A percentile compares a stretch with the other conserved stretches of the same genome.
These are phyloP conservation scores for Stereum hirsutum DNA, from an alignment of 1,284 basidiomycete genomes.

Conservation along the genomic window DNA sequence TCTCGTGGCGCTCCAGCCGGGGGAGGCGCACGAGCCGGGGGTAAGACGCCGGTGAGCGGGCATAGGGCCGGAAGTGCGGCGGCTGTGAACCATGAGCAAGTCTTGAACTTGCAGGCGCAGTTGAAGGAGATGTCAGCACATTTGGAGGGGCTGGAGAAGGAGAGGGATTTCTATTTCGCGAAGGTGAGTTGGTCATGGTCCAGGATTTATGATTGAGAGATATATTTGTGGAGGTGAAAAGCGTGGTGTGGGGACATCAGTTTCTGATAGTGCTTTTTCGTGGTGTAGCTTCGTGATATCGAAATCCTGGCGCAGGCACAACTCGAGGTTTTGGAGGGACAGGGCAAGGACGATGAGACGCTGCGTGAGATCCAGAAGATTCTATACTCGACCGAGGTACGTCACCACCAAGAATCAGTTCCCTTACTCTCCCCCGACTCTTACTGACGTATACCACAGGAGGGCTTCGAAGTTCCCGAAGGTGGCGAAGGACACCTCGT, in stretches of 20 bases:
- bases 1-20: constrained; percentile 26
- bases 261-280: too few relatives aligned
- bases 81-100: constrained; percentile 41
- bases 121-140: constrained; percentile 78
- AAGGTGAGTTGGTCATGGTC: constrained; percentile 55
- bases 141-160: constrained; percentile 87
- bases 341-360: constrained; percentile 57
- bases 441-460: constrained; percentile 18
- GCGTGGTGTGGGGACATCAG: too few relatives aligned
- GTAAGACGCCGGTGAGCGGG: constrained; percentile 61
- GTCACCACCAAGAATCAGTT: constrained; percentile 12
- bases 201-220: too few relatives aligned
- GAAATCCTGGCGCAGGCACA: constrained; percentile 87
- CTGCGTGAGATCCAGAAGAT: constrained; percentile 88
- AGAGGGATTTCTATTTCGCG: constrained; percentile 97
- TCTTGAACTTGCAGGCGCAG: constrained; percentile 65
- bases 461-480: constrained; percentile 70
- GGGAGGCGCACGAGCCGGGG: constrained; percentile 39
- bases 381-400: constrained; percentile 89
- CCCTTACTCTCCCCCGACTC: background rate
- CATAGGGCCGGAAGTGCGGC: constrained; percentile 50
- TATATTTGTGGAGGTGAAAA: too few relatives aligned
- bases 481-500: constrained; percentile 22
- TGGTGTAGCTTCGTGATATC: constrained; percentile 78
- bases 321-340: constrained; percentile 47